Base-by-base conservation (phyloP, 306 rosid genomes). In the Rubus idaeus region DNA sequence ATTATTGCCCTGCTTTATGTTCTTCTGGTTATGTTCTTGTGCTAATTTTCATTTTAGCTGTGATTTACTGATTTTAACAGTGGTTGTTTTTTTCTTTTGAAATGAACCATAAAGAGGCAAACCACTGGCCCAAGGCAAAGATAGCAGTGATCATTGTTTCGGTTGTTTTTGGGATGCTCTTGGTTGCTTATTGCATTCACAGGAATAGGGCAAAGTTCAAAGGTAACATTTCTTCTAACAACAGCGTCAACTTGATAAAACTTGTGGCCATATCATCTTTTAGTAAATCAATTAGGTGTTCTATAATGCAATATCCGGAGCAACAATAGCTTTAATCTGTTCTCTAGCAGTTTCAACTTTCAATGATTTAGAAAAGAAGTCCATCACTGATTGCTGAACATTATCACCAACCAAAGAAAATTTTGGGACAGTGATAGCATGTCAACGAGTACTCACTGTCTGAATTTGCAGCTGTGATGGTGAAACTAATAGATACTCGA, bases 141-240 rank as follows among this genome's bases (percentile, higher is more conserved):
- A 53, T 77, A n/a, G 82, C 47, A 0, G 75, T 16, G 61, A 68
- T 73, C 6, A 18, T 75, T 16, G 66, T 35, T 13, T 42, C 14
- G 16, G 44, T 69, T 9, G 63, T 80, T 41, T 11, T 45, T 14
- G 87, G 82, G 10, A 5, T 78, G 18, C 71, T 73, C 62, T 46
- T 77, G 62, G 67, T 74, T 49, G 80, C 75, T 9, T 62, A 73
- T 56, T 69, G 30, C 80, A 53, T 80, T 21, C 52, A 62, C 76
- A 79, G 78, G 57, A 67, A 39, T n/a, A 73, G 71, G n/a, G 73
- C 3, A 39, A 77, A 63, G 52, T 14, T 62, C 1, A 11, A 62
- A 80, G 87, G 87, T 80, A 76, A 30, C 11, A 10, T n/a, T 64
- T 26, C 73, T 50, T 51, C 45, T 10, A 9, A 45, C 4, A 44